Evolutionary conservation across 164 flowering plant species (phyloP).

Genomic region (Liriodendron chinense): DNA sequence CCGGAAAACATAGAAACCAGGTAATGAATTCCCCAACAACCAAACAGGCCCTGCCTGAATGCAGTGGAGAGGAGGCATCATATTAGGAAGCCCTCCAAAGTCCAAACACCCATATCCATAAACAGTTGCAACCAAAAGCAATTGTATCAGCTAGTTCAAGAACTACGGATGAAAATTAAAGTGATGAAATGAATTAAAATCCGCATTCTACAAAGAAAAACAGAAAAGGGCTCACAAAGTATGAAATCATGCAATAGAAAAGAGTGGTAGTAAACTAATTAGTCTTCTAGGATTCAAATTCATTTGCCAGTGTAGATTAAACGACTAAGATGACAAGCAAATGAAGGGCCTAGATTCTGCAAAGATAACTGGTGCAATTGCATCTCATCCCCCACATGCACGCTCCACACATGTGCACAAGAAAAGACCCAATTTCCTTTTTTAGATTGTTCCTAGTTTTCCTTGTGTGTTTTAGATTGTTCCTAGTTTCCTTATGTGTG

Average conservation of each 20-base stretch:
- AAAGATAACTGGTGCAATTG: too few species aligned
- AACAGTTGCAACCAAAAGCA: not conserved
- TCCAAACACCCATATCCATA: not conserved
- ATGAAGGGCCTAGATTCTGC: too few species aligned
- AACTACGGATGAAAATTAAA: not conserved
- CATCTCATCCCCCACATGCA: too few species aligned
- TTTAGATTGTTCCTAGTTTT: too few species aligned
- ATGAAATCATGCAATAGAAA: not conserved
- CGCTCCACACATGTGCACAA: too few species aligned
- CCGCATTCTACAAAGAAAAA: not conserved
- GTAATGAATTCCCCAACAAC: too few species aligned
- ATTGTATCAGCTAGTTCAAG: not conserved
- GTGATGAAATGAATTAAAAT: not conserved
- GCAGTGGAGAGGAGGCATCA: not conserved
- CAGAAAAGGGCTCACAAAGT: not conserved
- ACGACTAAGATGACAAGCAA: too few species aligned
- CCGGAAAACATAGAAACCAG: too few species aligned
- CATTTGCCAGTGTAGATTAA: too few species aligned
- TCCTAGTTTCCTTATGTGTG: too few species aligned
- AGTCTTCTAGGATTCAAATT: not conserved
- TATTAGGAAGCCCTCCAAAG: not conserved
- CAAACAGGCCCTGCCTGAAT: not conserved
- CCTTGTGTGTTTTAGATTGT: too few species aligned
- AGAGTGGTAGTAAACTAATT: not conserved
- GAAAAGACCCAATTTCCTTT: too few species aligned